Percentiles rank a stretch among this genome's conserved stretches.
Conservation (phyloP, 1,139 yeast genomes). For the Waltiozyma solani region DNA sequence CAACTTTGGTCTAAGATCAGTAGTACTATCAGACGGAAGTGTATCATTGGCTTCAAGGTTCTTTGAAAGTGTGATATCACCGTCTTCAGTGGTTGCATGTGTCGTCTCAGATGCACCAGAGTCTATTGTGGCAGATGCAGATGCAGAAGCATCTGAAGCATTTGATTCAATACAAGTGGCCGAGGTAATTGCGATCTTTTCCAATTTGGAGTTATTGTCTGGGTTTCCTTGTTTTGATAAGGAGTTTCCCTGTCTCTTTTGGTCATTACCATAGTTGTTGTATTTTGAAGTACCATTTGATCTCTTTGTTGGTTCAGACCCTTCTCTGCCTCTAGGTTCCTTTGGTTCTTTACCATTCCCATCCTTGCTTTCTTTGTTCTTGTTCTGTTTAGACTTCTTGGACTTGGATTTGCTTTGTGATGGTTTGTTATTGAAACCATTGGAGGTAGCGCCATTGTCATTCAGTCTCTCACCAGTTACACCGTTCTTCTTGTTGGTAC, state of each 20-base stretch:
- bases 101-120: neutral
- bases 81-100: neutral
- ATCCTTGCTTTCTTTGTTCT: constrained; percentile 3
- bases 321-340: neutral
- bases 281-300: neutral
- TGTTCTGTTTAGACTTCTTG: constrained; percentile 9
- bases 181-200: neutral
- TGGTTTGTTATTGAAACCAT: constrained; percentile 9
- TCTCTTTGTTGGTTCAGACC: neutral
- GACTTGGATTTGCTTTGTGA: constrained; percentile 2
- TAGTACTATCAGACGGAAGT: neutral
- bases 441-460: constrained; percentile 3
- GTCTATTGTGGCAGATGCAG: neutral
- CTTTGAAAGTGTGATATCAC: neutral
- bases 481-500: constrained; percentile 12
- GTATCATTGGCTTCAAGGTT: too few relatives aligned
- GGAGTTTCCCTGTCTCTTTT: neutral
- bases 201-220: neutral
- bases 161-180: neutral
- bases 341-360: neutral
- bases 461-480: neutral
- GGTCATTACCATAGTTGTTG: neutral
- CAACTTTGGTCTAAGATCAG: neutral
- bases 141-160: neutral
- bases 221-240: too few relatives aligned